These are phyloP conservation scores for Diaporthe humulicola DNA, from an alignment of 2,329 filamentous ascomycete genomes.

Conservation along the genomic window DNA sequence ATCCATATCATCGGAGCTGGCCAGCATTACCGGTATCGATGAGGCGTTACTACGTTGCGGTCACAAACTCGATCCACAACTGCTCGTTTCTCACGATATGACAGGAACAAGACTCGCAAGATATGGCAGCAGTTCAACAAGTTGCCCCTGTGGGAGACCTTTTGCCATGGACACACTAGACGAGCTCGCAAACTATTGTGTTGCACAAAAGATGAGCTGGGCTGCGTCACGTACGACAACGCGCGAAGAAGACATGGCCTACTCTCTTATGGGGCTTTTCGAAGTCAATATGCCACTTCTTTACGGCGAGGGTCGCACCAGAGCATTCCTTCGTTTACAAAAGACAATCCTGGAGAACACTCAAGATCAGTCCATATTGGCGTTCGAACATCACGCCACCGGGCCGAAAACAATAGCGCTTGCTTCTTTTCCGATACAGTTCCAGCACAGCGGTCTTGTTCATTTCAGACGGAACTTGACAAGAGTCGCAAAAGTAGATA, in stretches of 20 bases:
- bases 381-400: not conserved
- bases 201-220: not conserved
- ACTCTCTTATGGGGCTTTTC: constrained; percentile 16
- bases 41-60: constrained; percentile 34
- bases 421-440: not conserved
- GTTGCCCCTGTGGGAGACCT: not conserved
- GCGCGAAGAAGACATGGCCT: not conserved
- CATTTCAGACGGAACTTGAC: not conserved
- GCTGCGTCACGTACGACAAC: not conserved
- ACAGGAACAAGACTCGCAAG: not conserved
- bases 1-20: not conserved
- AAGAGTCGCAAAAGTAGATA: not conserved
- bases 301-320: constrained; percentile 1
- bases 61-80: not conserved
- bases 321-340: not conserved
- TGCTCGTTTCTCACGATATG: not conserved
- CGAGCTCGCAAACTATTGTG: not conserved
- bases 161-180: rapidly evolving
- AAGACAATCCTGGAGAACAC: not conserved
- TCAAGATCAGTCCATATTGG: not conserved
- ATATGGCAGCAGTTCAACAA: too few relatives aligned
- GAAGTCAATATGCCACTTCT: constrained; percentile 8
- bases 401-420: not conserved
- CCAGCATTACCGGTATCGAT: not conserved
- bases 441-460: not conserved